These are phyloP conservation scores for Stagonosporopsis vannaccii DNA, from an alignment of 2,329 filamentous ascomycete genomes.

Conservation along the genomic window DNA sequence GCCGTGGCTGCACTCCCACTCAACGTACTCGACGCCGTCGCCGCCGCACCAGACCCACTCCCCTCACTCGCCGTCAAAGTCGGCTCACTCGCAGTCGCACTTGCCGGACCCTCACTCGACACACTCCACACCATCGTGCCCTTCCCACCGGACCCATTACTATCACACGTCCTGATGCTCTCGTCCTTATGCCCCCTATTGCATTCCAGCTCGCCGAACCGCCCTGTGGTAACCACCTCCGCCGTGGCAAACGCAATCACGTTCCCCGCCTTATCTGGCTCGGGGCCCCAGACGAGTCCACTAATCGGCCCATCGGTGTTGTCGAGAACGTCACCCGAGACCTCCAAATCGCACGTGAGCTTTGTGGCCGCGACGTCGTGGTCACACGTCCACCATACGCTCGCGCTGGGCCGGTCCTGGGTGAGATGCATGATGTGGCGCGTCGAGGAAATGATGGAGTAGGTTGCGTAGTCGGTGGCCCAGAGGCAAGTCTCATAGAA, in stretches of 20 bases:
- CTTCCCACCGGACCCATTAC: not conserved
- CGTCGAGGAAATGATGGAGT: slow-evolving; percentile 3
- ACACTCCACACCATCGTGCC: not conserved
- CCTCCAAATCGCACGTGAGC: slow-evolving; percentile 1
- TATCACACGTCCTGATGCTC: not conserved
- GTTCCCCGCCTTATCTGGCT: slow-evolving; percentile 1
- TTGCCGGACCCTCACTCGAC: not conserved
- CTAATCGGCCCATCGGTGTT: slow-evolving; percentile 1
- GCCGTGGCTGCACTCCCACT: not conserved
- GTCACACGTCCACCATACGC: slow-evolving; percentile 13
- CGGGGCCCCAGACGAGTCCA: not conserved
- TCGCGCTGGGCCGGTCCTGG: not conserved
- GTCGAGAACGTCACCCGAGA: slow-evolving; percentile 4
- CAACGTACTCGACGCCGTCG: slow-evolving; percentile 1
- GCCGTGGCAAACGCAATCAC: slow-evolving; percentile 10
- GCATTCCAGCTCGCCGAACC: slow-evolving; percentile 2
- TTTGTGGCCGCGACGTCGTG: not conserved
- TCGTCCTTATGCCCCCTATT: not conserved
- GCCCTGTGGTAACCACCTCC: not conserved
- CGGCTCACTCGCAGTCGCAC: not conserved
- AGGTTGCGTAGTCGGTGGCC: not conserved
- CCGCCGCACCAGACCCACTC: slow-evolving; percentile 1
- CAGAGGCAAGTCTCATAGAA: not conserved
- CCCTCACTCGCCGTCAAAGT: not conserved
- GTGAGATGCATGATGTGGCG: not conserved